Base-by-base conservation (phyloP, 139 green algal species). In the Coelastrella sp. region DNA sequence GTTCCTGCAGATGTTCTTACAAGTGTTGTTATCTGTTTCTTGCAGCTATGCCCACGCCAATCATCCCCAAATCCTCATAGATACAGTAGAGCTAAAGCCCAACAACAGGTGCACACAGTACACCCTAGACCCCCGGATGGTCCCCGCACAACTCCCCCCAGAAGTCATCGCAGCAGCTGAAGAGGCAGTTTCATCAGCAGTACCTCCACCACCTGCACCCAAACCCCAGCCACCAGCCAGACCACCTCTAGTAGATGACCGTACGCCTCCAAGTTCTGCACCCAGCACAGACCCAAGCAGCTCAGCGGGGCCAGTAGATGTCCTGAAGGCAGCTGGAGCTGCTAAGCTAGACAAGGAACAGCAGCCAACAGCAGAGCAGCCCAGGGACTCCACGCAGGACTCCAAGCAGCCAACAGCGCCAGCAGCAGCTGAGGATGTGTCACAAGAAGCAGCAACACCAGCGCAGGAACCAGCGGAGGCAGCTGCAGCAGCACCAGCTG, bases 71-170 rank as follows among this genome's bases (percentile, higher is more conserved):
- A 76, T 76, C 22, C 68, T 76, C 5, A 76, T 76, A 32, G 68
- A 76, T 17, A 76, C 68, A 5, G 68, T 76, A 22, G 68, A 76
- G 6, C 17, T 76, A 17, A 22, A 17, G 68, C 68, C 68, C 17
- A 76, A 76, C 68, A 76, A 76, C 68, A 76, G 68, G 22, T 76
- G 68, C 68, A 76, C 68, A 17, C 68, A 76, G 68, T 76, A 76
- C 17, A 32, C 14, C 16, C 68, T 76, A 8, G 17, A 76, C 68
- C 68, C 68, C 22, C 3, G 17, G 14, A 14, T 76, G 17, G 68
- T 76, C 5, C 68, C 68, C 7, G 68, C 68, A 32, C 5, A 76
- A 17, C 3, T 76, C 8, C 68, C 68, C 5, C 68, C 68, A 76
- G 68, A 76, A 58, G 22, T 80, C 22, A 58, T 58, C 7, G 74